Evolutionary conservation across 306 rosid genomes (phyloP), one percentile per base, ranked within the genome.

Genomic region (Fragaria iinumae): DNA sequence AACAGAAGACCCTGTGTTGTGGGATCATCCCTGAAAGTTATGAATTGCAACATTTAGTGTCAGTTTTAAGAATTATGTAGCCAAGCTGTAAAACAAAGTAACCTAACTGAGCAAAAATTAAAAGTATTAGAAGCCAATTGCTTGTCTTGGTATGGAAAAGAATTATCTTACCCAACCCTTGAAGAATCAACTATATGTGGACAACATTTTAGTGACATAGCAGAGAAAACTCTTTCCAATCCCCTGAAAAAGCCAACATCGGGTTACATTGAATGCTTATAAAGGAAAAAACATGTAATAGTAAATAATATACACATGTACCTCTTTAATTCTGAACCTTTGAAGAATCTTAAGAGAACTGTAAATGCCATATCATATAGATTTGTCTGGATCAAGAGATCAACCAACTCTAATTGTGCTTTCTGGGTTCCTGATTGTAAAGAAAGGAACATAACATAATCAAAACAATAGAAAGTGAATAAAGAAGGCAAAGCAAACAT

Each of bases 271-370:
- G 75, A 69, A 80, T 72, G 81, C 65, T 67, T 23, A 43, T 66
- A 77, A 60, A 70, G 53, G 48, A 70, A 70, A 3, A 69, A 48
- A 73, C 27, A 25, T 1, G 27, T 16, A 38, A 53, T 45, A 55
- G 67, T 27, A 36, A 49, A 27, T 49, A 17, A 60, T 43, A 77
- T 7, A 69, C 74, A 69, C 76, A 69, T 12, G 67, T 73, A 94
- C 98, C 95, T 95, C 88, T 89, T 92, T 73, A 90, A 79, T 76
- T 79, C 84, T 34, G 97, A 95, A 78, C 93, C 97, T 86, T 84
- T 89, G 84, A 90, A 92, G 87, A 95, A 95, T 79, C 89, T 89
- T 67, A 92, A 85, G 73, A 92, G 79, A 77, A 92, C 76, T 8
- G 93, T 80, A 76, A 95, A 92, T 80, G 97, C 89, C 87, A 89